These are phyloP conservation scores for Rutstroemia sp. DNA, from an alignment of 2,329 filamentous ascomycete genomes.

Conservation along the genomic window DNA sequence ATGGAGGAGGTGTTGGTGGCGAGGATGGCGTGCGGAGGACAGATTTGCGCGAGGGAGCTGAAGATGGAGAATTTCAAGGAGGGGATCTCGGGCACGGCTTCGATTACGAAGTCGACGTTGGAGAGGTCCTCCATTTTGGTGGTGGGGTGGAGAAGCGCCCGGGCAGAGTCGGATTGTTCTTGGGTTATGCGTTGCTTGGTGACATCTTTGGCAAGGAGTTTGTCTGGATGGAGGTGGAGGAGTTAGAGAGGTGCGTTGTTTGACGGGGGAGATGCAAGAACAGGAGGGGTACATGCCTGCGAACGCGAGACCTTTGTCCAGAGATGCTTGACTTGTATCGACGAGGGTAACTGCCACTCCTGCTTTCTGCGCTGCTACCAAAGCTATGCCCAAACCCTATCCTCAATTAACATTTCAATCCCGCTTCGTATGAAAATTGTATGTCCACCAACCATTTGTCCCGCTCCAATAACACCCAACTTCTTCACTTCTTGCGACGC, in stretches of 20 bases:
- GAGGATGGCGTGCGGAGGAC: constrained; percentile 77
- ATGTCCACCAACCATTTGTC: constrained; percentile 69
- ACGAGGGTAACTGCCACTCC: constrained; percentile 78
- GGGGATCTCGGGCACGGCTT: constrained; percentile 90
- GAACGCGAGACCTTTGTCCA: constrained; percentile 86
- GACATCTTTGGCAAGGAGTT: constrained; percentile 88
- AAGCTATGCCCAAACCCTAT: constrained; percentile 88
- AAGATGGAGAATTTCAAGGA: constrained; percentile 86
- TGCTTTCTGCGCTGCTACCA: constrained; percentile 83
- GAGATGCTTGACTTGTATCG: constrained; percentile 73
- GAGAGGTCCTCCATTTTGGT: constrained; percentile 71
- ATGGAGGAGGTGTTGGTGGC: constrained; percentile 99
- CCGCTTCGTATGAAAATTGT: background rate
- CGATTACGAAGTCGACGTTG: constrained; percentile 92
- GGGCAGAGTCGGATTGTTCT: constrained; percentile 67
- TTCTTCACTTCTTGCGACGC: constrained; percentile 70
- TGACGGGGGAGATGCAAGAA: background rate
- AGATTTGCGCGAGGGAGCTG: constrained; percentile 70
- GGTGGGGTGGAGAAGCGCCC: constrained; percentile 60
- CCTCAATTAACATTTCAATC: background rate
- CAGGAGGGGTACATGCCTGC: constrained; percentile 51
- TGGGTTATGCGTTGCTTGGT: constrained; percentile 79
- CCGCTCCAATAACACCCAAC: constrained; percentile 86
- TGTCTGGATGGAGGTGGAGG: constrained; percentile 49
- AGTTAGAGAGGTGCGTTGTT: background rate